These are phyloP conservation scores for Trichoderma afroharzianum DNA, from an alignment of 2,329 filamentous ascomycete species.

Conservation along the genomic window DNA sequence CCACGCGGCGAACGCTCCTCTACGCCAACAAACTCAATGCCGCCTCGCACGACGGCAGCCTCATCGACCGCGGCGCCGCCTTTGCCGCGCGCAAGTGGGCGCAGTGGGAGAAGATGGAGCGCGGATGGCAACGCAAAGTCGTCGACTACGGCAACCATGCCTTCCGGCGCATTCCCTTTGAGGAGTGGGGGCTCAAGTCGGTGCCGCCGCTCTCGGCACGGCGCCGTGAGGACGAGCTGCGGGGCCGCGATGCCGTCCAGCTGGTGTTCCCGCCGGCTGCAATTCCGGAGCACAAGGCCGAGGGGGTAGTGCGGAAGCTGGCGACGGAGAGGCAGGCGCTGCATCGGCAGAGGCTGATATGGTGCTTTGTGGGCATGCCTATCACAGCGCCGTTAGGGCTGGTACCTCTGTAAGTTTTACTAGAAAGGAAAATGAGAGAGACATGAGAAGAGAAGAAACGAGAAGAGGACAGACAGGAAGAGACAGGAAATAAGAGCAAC, in stretches of 20 bases:
- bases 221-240: constrained; percentile 59
- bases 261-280: constrained; percentile 73
- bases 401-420: constrained; percentile 77
- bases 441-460: neutral
- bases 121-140: constrained; percentile 83
- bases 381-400: constrained; percentile 78
- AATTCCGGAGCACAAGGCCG: constrained; percentile 61
- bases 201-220: constrained; percentile 75
- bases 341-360: constrained; percentile 73
- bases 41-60: constrained; percentile 44
- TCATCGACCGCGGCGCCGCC: constrained; percentile 65
- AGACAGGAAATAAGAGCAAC: neutral
- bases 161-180: constrained; percentile 83
- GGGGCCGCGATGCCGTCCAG: constrained; percentile 62
- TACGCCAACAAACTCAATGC: constrained; percentile 76
- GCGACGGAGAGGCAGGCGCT: constrained; percentile 76
- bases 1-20: constrained; percentile 83
- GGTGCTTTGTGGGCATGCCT: constrained; percentile 79
- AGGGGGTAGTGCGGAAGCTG: constrained; percentile 62
- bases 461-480: neutral
- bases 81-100: constrained; percentile 78
- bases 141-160: constrained; percentile 83
- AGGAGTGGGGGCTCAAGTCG: constrained; percentile 97
- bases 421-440: no score
- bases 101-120: constrained; percentile 78